Base-by-base conservation (phyloP, 768 basidiomycete genomes). In the Trametes cinnabarina region DNA sequence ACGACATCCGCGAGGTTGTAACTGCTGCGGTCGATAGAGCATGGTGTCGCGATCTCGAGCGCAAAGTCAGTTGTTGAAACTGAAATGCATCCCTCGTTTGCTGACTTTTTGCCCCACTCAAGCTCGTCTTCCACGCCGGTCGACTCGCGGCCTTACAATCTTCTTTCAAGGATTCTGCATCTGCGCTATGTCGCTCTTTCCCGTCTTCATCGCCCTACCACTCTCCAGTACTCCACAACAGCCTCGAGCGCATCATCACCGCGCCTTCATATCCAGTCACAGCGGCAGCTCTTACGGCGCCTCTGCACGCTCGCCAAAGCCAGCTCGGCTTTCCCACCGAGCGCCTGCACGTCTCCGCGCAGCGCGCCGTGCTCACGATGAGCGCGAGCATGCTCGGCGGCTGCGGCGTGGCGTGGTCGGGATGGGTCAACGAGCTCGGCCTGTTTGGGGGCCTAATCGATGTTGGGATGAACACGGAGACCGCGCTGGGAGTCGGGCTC, bases 101-200 rank as follows among this genome's bases (percentile, higher is more conserved):
- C 44, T 17, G 30, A n/a, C 34, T 39, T 22, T 7, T 37, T 55
- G 39, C 20, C 37, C 20, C 26, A 23, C 11, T 37, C n/a, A 54
- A 90, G 88, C 76, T 91, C 35, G 76, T 85, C 37, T 77, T 85
- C 47, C 82, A 88, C 53, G 79, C 85, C 1, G 89, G 90, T 14
- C 75, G 79, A 23, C 74, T 92, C 11, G 70, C 78, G 11, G 69
- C 65, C 9, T 65, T 79, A 12, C 87, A 86, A 68, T 62, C 72
- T 14, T 64, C 73, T 2, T 66, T 84, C 20, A 73, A 78, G 3
- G 61, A 66, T 42, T 73, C 76, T 14, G 77, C 79, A 12, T 75
- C 77, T 30, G 43, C 57, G 3, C 72, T 85, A 17, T 65, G 81
- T 19, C 65, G 71, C 14, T 70, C 69, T n/a, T 74, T 78, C 47